Evolutionary conservation across 2,329 filamentous ascomycete species (phyloP), one percentile per base, ranked within the genome.

Genomic region (Whalleya microplaca): DNA sequence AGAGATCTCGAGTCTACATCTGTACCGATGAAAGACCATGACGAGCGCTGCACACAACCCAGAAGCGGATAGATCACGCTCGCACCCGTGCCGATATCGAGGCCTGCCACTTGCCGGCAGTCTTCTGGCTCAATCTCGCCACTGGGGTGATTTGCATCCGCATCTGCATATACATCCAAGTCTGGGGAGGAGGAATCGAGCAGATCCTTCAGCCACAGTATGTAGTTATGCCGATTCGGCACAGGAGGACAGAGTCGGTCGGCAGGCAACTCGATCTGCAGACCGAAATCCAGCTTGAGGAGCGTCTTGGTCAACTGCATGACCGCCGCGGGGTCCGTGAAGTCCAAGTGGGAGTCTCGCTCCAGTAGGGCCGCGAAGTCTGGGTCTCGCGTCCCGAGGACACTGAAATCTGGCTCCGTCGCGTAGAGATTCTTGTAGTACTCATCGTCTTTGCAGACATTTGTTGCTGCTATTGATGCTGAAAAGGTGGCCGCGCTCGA

Each of bases 1-100:
- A 95, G 74, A 46, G 86, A 95, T 44, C 84, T 82, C 0, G 80
- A 71, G 69, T 98, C 92, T 51, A 96, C 87, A 64, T 98, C 94
- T 77, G 89, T 92, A 1, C 84, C 90, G 29, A 87, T 72, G 62
- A 93, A 92, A 1, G 75, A 80, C 93, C 93, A 98, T 2, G 53
- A 44, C 1, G 83, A 80, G 0, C 90, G 82, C 56, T 89, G 84
- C 0, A 79, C 73, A 64, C 89, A 91, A 19, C 87, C 91, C 1
- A 99, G 80, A 1, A 98, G 82, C 2, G 93, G 89, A 69, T 98
- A 99, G 65, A 99, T 96, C 66, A 89, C 89, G 64, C 91, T 96
- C 16, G 94, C 91, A 1, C 95, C 95, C 1, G 92, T 96, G 41
- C 95, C 95, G 59, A 97, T 88, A 64, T 96, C 93, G 2, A 96